These are phyloP conservation scores for Lentinus polychrous DNA, from an alignment of 1,284 basidiomycete species.

Conservation along the genomic window DNA sequence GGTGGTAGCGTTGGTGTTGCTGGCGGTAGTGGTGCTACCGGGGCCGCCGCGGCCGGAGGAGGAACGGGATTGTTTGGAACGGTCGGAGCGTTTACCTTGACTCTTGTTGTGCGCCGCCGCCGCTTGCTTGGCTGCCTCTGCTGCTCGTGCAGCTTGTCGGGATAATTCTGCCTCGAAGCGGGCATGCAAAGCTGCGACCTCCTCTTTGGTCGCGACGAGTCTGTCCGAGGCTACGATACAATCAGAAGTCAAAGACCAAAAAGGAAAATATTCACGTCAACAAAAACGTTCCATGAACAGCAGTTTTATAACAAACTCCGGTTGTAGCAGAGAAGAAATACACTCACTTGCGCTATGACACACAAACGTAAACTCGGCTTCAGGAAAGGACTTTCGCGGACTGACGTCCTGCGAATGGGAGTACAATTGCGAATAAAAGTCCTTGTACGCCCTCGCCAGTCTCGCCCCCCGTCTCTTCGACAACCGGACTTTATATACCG, in stretches of 20 bases:
- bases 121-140: constrained; percentile 43
- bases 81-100: constrained; percentile 33
- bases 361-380: constrained; percentile 48
- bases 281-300: constrained; percentile 6
- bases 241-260: background rate
- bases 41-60: constrained; percentile 8
- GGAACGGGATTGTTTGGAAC: constrained; percentile 31
- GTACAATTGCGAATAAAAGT: constrained; percentile 13
- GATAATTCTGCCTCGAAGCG: constrained; percentile 68
- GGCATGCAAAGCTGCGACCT: constrained; percentile 54
- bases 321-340: constrained; percentile 9
- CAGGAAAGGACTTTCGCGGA: constrained; percentile 30
- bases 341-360: constrained; percentile 66
- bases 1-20: constrained; percentile 13
- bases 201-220: constrained; percentile 55
- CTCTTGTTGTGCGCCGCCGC: constrained; percentile 24
- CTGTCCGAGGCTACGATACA: constrained; percentile 57
- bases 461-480: constrained; percentile 25
- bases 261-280: background rate
- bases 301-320: too few relatives aligned
- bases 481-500: constrained; percentile 21
- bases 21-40: background rate
- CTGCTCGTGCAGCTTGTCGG: constrained; percentile 55
- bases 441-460: constrained; percentile 22
- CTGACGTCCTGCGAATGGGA: constrained; percentile 2